These are phyloP conservation scores for Fraxinus sp. DNA, from an alignment of 305 asterid genomes.

Conservation along the genomic window DNA sequence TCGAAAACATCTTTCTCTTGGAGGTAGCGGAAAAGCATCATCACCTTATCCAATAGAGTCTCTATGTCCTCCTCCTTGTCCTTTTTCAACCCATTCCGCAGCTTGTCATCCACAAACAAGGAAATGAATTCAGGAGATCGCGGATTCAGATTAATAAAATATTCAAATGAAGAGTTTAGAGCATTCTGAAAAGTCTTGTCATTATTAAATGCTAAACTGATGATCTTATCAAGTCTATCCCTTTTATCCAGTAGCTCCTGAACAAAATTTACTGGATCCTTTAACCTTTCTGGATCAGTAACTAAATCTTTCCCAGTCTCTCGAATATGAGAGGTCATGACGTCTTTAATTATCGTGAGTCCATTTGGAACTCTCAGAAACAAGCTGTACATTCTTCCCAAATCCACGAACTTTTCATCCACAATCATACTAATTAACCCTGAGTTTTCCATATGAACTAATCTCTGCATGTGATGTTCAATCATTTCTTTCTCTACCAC, in stretches of 20 bases:
- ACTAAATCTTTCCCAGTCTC: slow-evolving; percentile 51
- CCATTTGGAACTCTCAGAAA: slow-evolving; percentile 48
- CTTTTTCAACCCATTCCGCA: slow-evolving; percentile 32
- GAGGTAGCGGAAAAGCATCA: slow-evolving; percentile 38
- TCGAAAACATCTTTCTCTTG: slow-evolving; percentile 34
- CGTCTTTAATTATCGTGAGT: slow-evolving; percentile 40
- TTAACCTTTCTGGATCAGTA: slow-evolving; percentile 50
- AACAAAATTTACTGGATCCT: slow-evolving; percentile 54
- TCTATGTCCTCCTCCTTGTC: slow-evolving; percentile 35
- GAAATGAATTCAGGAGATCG: slow-evolving; percentile 35
- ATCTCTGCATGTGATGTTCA: slow-evolving; percentile 41
- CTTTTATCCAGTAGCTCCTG: slow-evolving; percentile 48
- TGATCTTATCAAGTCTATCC: slow-evolving; percentile 44
- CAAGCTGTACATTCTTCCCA: slow-evolving; percentile 50
- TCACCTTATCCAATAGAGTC: slow-evolving; percentile 30
- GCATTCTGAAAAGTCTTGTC: slow-evolving; percentile 35
- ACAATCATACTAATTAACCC: slow-evolving; percentile 48
- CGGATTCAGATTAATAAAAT: slow-evolving; percentile 33
- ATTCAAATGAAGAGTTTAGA: slow-evolving; percentile 33
- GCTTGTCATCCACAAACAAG: slow-evolving; percentile 33
- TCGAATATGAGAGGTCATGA: slow-evolving; percentile 49
- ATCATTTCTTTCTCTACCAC: slow-evolving; percentile 55
- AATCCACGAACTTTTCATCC: slow-evolving; percentile 48
- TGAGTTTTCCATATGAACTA: slow-evolving; percentile 53
- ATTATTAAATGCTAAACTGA: slow-evolving; percentile 26